Evolutionary conservation across 2,329 filamentous ascomycete genomes (phyloP).

Genomic region (Stemphylium vesicarium): DNA sequence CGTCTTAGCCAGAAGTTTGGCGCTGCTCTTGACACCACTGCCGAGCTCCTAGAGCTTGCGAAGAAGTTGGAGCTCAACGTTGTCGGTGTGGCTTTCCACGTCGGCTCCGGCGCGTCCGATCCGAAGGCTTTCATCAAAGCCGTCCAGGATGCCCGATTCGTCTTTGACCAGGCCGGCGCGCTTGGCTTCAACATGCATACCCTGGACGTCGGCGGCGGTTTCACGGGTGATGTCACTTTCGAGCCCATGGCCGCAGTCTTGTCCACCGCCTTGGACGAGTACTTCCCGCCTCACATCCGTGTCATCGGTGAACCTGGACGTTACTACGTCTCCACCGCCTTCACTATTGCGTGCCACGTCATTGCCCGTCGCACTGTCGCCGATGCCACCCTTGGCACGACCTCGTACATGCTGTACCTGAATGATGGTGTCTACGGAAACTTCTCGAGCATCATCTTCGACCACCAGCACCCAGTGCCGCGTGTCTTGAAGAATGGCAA

Average conservation of each 20-base stretch:
- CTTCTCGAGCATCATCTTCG: constrained; percentile 99
- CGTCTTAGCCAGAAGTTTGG: constrained; percentile 98
- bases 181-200: constrained; percentile 84
- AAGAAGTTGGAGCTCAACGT: constrained; percentile 85
- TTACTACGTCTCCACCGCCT: constrained; percentile 92
- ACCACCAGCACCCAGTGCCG: constrained; percentile 90
- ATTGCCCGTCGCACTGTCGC: constrained; percentile 91
- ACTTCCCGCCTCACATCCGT: constrained; percentile 82
- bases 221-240: constrained; percentile 88
- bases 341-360: constrained; percentile 93
- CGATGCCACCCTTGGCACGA: constrained; percentile 68
- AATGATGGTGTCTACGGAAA: constrained; percentile 99
- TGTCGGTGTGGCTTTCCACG: constrained; percentile 96
- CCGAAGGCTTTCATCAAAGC: constrained; percentile 90
- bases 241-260: constrained; percentile 87
- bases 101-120: constrained; percentile 94
- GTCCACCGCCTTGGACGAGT: constrained; percentile 78
- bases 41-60: constrained; percentile 78
- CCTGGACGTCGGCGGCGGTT: constrained; percentile 93
- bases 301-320: constrained; percentile 96
- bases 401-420: constrained; percentile 94
- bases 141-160: constrained; percentile 82
- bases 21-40: constrained; percentile 82
- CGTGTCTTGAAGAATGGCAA: constrained; percentile 74
- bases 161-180: constrained; percentile 83